Evolutionary conservation across 2,329 filamentous ascomycete genomes (phyloP).

Genomic region (Xylaria sp.): DNA sequence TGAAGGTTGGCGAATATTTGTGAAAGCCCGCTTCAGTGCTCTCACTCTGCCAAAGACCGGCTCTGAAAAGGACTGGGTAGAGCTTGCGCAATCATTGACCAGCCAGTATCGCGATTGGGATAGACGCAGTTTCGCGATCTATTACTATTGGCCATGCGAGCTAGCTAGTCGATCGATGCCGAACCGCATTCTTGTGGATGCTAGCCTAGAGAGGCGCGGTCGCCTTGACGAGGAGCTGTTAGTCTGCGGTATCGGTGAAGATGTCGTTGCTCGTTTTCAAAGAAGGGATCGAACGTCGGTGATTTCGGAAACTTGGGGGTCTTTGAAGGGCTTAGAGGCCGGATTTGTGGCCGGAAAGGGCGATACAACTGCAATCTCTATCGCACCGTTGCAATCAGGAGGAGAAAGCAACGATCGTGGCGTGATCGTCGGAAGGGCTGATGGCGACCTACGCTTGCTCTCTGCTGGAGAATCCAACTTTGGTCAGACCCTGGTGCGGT

Average conservation of each 20-base stretch:
- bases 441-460: slow-evolving; percentile 44
- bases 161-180: slow-evolving; percentile 33
- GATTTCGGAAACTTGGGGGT: slow-evolving; percentile 34
- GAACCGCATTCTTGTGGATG: slow-evolving; percentile 47
- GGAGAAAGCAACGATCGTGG: slow-evolving; percentile 21
- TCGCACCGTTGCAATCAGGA: slow-evolving; percentile 35
- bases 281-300: slow-evolving; percentile 22
- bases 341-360: slow-evolving; percentile 43
- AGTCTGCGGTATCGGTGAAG: slow-evolving; percentile 48
- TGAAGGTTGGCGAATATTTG: slow-evolving; percentile 48
- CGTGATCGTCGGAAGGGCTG: slow-evolving; percentile 46
- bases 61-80: slow-evolving; percentile 25
- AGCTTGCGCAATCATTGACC: slow-evolving; percentile 42
- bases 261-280: slow-evolving; percentile 42
- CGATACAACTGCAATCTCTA: slow-evolving; percentile 45
- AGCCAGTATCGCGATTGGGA: slow-evolving; percentile 52
- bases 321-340: slow-evolving; percentile 34
- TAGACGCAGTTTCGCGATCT: slow-evolving; percentile 39
- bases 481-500: slow-evolving; percentile 27
- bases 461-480: slow-evolving; percentile 35
- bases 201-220: slow-evolving; percentile 34
- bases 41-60: slow-evolving; percentile 31
- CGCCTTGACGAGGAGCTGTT: slow-evolving; percentile 39
- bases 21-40: slow-evolving; percentile 40
- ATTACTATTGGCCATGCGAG: slow-evolving; percentile 25